A percentile compares a stretch with the other conserved stretches of the same genome.
Conservation (phyloP, 2,329 filamentous ascomycete species). For the Elsinoe arachidis region DNA sequence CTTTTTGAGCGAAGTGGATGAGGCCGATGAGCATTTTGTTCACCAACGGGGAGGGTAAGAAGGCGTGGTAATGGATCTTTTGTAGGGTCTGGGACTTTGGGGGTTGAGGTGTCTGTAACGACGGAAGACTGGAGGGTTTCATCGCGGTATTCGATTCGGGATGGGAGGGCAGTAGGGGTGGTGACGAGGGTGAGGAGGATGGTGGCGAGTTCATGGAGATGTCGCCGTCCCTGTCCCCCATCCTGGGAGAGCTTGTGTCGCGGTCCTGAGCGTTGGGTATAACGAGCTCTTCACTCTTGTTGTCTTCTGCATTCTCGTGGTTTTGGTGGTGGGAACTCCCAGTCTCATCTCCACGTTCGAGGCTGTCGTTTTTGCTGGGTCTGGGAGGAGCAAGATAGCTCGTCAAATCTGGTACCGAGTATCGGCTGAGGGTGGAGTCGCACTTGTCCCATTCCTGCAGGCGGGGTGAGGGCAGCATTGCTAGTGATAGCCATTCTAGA, state of each 20-base stretch:
- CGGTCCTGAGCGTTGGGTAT: too few relatives aligned
- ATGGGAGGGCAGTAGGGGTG: too few relatives aligned
- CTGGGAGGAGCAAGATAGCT: background rate
- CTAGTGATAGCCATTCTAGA: constrained; percentile 69
- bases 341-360: background rate
- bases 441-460: constrained; percentile 49
- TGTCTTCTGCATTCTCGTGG: too few relatives aligned
- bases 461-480: constrained; percentile 57
- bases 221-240: too few relatives aligned
- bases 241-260: too few relatives aligned
- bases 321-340: too few relatives aligned
- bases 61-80: constrained; percentile 35
- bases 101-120: too few relatives aligned
- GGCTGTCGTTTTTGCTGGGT: background rate
- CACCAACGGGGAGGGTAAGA: constrained; percentile 32
- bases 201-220: too few relatives aligned
- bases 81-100: constrained; percentile 24
- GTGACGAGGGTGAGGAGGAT: too few relatives aligned
- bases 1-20: constrained; percentile 20
- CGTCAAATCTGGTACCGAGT: constrained; percentile 44
- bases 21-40: constrained; percentile 22
- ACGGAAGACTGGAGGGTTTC: too few relatives aligned
- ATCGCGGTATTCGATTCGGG: too few relatives aligned
- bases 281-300: too few relatives aligned
- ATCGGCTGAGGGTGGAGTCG: constrained; percentile 62